Conservation (phyloP, 73 alveolate genomes). For the Stentor coeruleus region DNA sequence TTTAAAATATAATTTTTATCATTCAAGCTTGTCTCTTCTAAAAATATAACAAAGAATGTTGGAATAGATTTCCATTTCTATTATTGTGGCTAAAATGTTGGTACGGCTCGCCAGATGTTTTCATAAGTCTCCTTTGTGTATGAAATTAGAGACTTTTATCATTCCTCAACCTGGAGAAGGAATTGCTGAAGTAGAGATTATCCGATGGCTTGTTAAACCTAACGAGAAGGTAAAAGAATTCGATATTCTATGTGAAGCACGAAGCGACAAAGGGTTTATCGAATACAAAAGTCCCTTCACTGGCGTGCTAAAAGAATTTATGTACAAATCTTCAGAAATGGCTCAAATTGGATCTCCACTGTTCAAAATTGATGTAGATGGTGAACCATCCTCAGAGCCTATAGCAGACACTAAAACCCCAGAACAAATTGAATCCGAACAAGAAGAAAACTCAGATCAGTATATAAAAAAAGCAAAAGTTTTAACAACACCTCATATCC, state of each 20-base stretch:
- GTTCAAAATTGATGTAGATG: constrained; percentile 36
- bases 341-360: constrained; percentile 50
- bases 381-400: not conserved
- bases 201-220: constrained; percentile 59
- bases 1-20: too few species aligned
- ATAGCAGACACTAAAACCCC: not conserved
- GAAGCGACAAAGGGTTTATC: constrained; percentile 58
- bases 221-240: constrained; percentile 50
- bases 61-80: too few species aligned
- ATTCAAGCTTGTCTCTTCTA: too few species aligned
- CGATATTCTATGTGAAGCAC: constrained; percentile 59
- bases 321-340: constrained; percentile 36
- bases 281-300: constrained; percentile 53
- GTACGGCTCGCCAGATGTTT: constrained; percentile 3
- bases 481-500: constrained; percentile 82
- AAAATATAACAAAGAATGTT: too few species aligned
- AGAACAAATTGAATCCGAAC: not conserved
- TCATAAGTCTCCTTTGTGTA: not conserved
- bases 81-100: too few species aligned
- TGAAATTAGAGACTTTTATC: constrained; percentile 23
- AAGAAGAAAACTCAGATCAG: not conserved
- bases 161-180: constrained; percentile 75
- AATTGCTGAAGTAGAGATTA: constrained; percentile 60
- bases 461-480: constrained; percentile 27
- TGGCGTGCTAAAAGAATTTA: constrained; percentile 43